Evolutionary conservation across 1,139 yeast species (phyloP), one percentile per base, ranked within the genome.

Genomic region (Sugiyamaella xylanicola): DNA sequence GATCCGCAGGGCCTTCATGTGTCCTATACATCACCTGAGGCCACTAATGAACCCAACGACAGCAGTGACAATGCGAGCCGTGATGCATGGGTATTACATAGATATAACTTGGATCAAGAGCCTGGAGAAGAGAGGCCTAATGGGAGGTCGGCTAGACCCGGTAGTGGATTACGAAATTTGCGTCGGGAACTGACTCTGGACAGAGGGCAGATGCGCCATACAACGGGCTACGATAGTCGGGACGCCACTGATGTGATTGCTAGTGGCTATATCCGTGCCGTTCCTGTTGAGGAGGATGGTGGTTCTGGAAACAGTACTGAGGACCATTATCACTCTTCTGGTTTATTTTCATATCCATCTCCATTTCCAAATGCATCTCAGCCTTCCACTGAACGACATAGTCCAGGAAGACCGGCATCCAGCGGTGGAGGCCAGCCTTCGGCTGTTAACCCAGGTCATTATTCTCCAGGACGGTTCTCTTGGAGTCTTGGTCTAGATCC

Each of bases 21-120:
- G 11, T 40, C 47, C 8, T 48, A 48, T 21, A 36, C 41, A 13
- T 29, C 46, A 20, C 52, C 52, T 13, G 52, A 48, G 29, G 40
- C 35, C 15, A 13, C 46, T 4, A 29, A 37, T 21, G 46, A 42
- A n/a, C 7, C 13, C 13, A 29, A 5, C 13, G 22, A 17, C 22
- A 21, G 16, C 13, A 27, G 25, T 15, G 22, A 17, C 13, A 22
- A 22, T 22, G 47, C 19, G 17, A 20, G n/a, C 15, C 43, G 37
- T 15, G 46, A 41, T 8, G 35, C 40, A 2, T 48, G 52, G 52
- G 27, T 41, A 7, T 19, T 40, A n/a, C 17, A 35, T 4, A 48
- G 52, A 17, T 48, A 48, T 29, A 40, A 39, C 20, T 22, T 48
- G 27, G 52, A 41, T n/a, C 17, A 16, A 8, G 15, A 32, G 37